Evolutionary conservation across 805 yeast species (phyloP), one percentile per base, ranked within the genome.

Genomic region (Tanozyma kutaoensis): DNA sequence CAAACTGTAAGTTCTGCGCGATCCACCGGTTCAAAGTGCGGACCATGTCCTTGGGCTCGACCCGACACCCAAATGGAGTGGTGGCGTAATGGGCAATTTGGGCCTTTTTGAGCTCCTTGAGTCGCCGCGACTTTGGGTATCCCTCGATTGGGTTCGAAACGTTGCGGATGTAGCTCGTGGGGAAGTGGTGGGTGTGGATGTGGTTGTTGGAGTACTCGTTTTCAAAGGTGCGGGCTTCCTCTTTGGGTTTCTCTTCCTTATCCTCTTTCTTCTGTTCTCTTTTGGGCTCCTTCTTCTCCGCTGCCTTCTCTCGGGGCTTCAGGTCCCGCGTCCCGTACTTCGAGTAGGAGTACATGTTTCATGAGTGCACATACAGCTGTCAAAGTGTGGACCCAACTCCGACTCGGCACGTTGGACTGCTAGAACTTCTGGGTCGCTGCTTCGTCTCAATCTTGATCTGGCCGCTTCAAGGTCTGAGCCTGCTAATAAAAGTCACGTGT

Each of bases 151-250:
- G 76, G 30, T 70, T 66, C 19, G 59, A 55, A 2, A 70, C 59
- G 47, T 86, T 86, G 28, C 76, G 61, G 14, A 86, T 71, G 39
- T 65, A 71, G 14, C 54, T 56, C 24, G 71, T 73, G 1, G 95
- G 93, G 4, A 69, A 48, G 5, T 58, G 52, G 0, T 75, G 76
- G 0, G 76, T 56, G 38, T 75, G 80, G 20, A 84, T 53, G 40
- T 69, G 77, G 36, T 73, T 57, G 37, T 78, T 73, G 2, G 85
- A 62, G 42, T 76, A 82, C 47, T 85, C 93, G 42, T 81, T 81
- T 22, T 72, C 76, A 30, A 9, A 29, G n/a, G n/a, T n/a, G n/a
- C n/a, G n/a, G n/a, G n/a, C n/a, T n/a, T n/a, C n/a, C n/a, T n/a
- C n/a, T n/a, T n/a, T n/a, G n/a, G n/a, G n/a, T n/a, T n/a, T n/a